These are phyloP conservation scores for Spergularia bocconei DNA, from an alignment of 148 eudicot species.

Conservation along the genomic window DNA sequence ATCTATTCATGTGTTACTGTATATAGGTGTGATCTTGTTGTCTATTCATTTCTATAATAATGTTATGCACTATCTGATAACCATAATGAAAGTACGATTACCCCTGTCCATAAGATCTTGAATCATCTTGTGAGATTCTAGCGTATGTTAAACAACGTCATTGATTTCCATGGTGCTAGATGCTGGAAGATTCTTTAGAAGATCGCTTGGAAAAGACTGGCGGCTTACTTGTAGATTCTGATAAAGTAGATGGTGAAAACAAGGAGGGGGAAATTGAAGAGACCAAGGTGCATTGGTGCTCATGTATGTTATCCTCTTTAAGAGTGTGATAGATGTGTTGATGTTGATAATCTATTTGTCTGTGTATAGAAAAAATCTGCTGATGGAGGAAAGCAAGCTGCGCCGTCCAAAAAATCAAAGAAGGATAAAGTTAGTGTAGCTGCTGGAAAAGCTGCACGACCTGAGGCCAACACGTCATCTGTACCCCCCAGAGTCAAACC, in stretches of 20 bases:
- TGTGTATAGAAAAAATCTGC: conserved; percentile 61
- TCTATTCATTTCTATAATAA: background rate
- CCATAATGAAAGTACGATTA: background rate
- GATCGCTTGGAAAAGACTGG: conserved; percentile 83
- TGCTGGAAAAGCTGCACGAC: conserved; percentile 61
- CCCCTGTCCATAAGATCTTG: background rate
- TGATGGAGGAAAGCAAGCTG: conserved; percentile 91
- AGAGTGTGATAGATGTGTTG: background rate
- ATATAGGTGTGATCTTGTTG: no score
- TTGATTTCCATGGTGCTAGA: conserved; percentile 31
- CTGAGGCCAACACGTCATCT: conserved; percentile 50
- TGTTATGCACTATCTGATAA: background rate
- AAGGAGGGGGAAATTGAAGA: conserved; percentile 90
- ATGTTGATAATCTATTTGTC: conserved; percentile 11
- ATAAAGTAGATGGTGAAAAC: conserved; percentile 73
- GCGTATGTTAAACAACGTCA: background rate
- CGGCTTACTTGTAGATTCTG: conserved; percentile 65
- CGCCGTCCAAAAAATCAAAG: conserved; percentile 68
- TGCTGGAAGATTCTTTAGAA: conserved; percentile 89
- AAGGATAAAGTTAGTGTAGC: conserved; percentile 75
- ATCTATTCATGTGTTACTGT: no score
- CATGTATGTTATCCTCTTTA: conserved; percentile 10
- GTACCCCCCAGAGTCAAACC: conserved; percentile 88
- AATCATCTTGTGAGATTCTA: conserved; percentile 4
- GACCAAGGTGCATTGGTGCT: conserved; percentile 52